Evolutionary conservation across 2,329 filamentous ascomycete genomes (phyloP), one percentile per base, ranked within the genome.

Genomic region (Zopfia rhizophila): DNA sequence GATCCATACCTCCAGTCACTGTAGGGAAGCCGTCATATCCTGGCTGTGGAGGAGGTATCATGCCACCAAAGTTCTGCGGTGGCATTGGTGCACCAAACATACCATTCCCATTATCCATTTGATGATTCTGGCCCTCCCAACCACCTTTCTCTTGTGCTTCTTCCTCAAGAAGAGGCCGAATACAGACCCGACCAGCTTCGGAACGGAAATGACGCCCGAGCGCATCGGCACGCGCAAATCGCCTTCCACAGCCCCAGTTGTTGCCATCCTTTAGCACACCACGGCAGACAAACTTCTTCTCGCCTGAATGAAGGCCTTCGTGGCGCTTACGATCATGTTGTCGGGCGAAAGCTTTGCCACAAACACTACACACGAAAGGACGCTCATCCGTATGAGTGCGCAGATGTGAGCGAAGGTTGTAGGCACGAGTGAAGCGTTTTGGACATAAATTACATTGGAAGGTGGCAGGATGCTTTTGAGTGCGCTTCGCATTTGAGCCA

Each of bases 211-310:
- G 94, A 8, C 92, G 84, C 2, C 94, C 94, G 2, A 99, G 80
- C 4, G 94, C 94, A 76, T 99, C 94, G 4, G 94, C 94, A 60
- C 94, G 90, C 12, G 94, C 94, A 71, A 99, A 99, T 7, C 92
- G 84, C 51, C 94, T 84, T 3, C 91, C 91, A 60, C 94, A 99
- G 14, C 94, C 94, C 94, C 94, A 99, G 56, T 89, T 85, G 4
- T 87, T 87, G 33, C 87, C 86, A 2, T 85, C 85, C 58, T 93
- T 92, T 37, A 99, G 84, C 47, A 92, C 89, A 40, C 94, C 94
- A 58, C 91, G 91, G 75, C 94, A 99, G 6, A 97, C 90, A 68
- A 97, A 99, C 68, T 96, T 97, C 83, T 97, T 99, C 76, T 99
- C 94, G 29, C 94, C 94, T 0, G 90, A 95, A 66, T 99, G 94